Base-by-base conservation (phyloP, 2,329 filamentous ascomycete species). In the Alternaria brassicicola region DNA sequence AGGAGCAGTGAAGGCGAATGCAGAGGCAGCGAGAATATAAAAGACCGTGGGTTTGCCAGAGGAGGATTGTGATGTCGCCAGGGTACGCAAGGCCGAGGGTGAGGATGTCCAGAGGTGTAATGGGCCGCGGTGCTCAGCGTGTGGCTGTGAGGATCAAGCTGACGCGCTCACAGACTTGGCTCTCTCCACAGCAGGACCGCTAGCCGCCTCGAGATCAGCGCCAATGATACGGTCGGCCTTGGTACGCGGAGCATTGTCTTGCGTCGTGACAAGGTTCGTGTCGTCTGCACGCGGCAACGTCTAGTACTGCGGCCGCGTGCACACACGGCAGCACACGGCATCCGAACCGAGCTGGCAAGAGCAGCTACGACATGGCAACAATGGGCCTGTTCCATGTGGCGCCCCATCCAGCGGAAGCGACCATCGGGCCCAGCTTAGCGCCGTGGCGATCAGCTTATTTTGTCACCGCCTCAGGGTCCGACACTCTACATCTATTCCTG, bases 401-500 rank as follows among this genome's bases (percentile, higher is more conserved):
- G 52, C n/a, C n/a, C n/a, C 52, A 50, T 39, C 50, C 23, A 35
- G 38, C 52, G 49, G 47, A 43, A 43, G 41, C 61, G 57, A 51
- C 56, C 31, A 49, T 45, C 35, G 57, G 36, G 23, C 46, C 54
- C 13, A 47, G 31, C 15, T 53, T 64, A 63, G 62, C 64, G 64
- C 52, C 52, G 54, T 58, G 64, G 49, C 59, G 42, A 61, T 63
- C 64, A 35, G 52, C 57, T 61, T 57, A 59, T 59, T 64, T 61
- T 59, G 52, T 57, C 63, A 56, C 58, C 59, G 56, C 59, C 54
- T 57, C 63, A 60, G 57, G 61, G 59, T 48, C 51, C 55, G 43
- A 52, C 52, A 51, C 53, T 58, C 45, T 56, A 59, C 56, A 54
- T 62, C 63, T 63, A 67, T 68, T 65, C 63, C 47, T 57, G 63